Evolutionary conservation across 352 stramenopile genomes (phyloP).

Genomic region (Globisporangium yorkense): DNA sequence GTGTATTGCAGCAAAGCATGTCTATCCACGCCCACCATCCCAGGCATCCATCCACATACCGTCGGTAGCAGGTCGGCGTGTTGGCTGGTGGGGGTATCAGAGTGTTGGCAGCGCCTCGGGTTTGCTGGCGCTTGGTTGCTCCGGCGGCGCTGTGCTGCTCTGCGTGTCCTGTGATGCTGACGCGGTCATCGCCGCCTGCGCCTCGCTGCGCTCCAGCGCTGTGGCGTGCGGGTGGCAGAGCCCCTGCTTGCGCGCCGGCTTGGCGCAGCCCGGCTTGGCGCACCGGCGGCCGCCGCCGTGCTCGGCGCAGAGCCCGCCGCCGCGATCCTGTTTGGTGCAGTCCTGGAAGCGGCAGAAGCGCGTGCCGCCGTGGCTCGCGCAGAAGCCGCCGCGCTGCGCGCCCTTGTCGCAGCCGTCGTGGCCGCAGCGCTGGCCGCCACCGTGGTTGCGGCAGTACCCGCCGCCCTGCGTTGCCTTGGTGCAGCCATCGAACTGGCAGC

Average conservation of each 20-base stretch:
- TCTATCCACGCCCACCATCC: too few relatives aligned
- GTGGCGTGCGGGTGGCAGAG: neutral
- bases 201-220: neutral
- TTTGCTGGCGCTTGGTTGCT: too few relatives aligned
- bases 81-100: too few relatives aligned
- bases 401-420: slow-evolving; percentile 10
- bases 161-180: neutral
- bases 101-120: too few relatives aligned
- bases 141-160: neutral
- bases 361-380: slow-evolving; percentile 10
- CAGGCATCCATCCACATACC: too few relatives aligned
- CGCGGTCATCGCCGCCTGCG: neutral
- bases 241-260: slow-evolving; percentile 1
- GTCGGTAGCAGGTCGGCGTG: too few relatives aligned
- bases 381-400: slow-evolving; percentile 12
- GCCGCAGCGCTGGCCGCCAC: slow-evolving; percentile 9
- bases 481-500: slow-evolving; percentile 8
- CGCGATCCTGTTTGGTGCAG: slow-evolving; percentile 84
- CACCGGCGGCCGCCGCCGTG: slow-evolving; percentile 83
- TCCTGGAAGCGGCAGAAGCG: slow-evolving; percentile 20
- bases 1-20: neutral
- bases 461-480: slow-evolving; percentile 11
- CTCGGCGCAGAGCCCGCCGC: slow-evolving; percentile 82
- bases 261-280: slow-evolving; percentile 16
- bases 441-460: slow-evolving; percentile 12